Percentiles rank a stretch among this genome's conserved stretches.
Evolutionary conservation across 495 filamentous ascomycete species (phyloP).

Genomic region (Talaromyces proteolyticus): DNA sequence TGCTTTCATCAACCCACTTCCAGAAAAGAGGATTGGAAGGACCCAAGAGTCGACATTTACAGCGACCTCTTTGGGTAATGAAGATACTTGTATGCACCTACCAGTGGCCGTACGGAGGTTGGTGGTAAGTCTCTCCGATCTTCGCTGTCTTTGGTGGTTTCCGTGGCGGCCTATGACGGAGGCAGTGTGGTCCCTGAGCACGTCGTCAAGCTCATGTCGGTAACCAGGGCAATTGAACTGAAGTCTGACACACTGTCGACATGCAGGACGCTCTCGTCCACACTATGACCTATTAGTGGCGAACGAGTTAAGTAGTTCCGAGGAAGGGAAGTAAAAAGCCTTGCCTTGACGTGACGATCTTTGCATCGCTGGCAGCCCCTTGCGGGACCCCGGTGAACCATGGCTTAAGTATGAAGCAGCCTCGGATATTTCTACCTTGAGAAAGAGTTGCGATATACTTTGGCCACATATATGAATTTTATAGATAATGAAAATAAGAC

Average conservation of each 20-base stretch:
- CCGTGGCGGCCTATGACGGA: not conserved
- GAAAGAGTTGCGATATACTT: not conserved
- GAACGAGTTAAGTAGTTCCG: no score
- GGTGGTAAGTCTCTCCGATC: not conserved
- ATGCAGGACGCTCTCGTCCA: not conserved
- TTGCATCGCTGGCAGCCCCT: slow-evolving; percentile 3
- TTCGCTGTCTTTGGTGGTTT: not conserved
- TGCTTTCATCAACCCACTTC: not conserved
- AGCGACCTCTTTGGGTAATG: not conserved
- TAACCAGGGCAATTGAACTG: not conserved
- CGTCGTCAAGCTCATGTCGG: slow-evolving; percentile 1
- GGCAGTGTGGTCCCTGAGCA: not conserved
- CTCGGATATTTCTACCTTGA: not conserved
- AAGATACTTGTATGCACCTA: no score
- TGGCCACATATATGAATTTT: not conserved
- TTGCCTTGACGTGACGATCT: slow-evolving; percentile 4
- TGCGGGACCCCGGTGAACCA: slow-evolving; percentile 4
- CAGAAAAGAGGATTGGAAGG: not conserved
- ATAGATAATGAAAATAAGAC: not conserved
- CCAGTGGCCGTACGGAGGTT: no score
- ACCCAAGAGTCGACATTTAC: not conserved
- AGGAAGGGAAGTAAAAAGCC: no score
- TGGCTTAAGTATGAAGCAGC: not conserved
- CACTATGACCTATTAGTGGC: slow-evolving; percentile 1
- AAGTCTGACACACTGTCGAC: not conserved